Evolutionary conservation across 352 stramenopile genomes (phyloP), one percentile per base, ranked within the genome.

Genomic region (Phytophthora pistaciae): DNA sequence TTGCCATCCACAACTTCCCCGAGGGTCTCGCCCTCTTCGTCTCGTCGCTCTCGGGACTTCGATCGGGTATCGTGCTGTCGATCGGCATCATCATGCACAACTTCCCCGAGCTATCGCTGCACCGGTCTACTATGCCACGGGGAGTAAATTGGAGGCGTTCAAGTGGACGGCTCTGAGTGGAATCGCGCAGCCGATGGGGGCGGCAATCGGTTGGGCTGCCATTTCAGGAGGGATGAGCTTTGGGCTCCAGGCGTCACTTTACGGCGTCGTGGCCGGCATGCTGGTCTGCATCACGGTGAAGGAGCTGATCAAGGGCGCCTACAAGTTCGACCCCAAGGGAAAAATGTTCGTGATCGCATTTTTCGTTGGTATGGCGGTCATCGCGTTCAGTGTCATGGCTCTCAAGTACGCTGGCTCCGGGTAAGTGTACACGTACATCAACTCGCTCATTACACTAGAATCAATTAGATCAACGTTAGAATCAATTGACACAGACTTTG

Each of bases 1-100:
- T 99, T 60, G 95, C 90, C 5, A 98, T 99, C 42, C 97, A 99
- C 80, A 99, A 99, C 78, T 98, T 99, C 72, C 97, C 97, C 0
- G 97, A 99, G 70, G 97, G 97, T 0, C 70, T 99, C 8, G 98
- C 96, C 13, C 98, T 98, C 5, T 99, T 98, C 68, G 95, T 99
- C 18, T 96, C 91, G 0, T 93, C 95, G 13, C 76, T 99, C 0
- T 76, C 91, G 21, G 94, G 98, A 70, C 90, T 98, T 11, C 80
- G 72, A 2, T 84, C 98, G 10, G 97, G 97, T 46, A 77, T 92
- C 29, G 88, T 97, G 46, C 82, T 99, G 5, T 97, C 97, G 3
- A 77, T 99, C 57, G 97, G 93, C 14, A 99, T 99, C 70, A 97
- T 94, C 16, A 85, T 99, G 38, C 97, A 99, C 82, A 99, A 99